Conservation (phyloP, 106 monocot species). For the Gastrodia elata region DNA sequence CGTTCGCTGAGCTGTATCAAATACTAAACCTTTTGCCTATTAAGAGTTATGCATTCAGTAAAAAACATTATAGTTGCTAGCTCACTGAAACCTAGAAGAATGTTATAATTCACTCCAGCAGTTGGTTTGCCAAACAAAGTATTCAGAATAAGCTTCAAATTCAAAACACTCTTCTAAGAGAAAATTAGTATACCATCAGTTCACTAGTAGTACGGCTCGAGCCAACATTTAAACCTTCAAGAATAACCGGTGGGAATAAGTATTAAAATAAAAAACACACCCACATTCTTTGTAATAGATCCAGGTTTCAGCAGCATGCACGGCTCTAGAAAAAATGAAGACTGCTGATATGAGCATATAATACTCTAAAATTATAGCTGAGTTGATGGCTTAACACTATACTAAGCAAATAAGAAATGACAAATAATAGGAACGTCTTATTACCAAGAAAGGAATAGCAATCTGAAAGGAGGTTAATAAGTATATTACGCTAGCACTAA, state of each 20-base stretch:
- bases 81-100: background rate
- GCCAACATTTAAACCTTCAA: background rate
- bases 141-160: background rate
- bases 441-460: background rate
- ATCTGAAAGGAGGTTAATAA: no score
- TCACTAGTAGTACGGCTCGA: background rate
- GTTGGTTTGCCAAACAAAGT: background rate
- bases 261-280: background rate
- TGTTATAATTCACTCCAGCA: background rate
- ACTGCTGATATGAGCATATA: background rate
- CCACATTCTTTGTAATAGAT: background rate
- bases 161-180: background rate
- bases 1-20: background rate
- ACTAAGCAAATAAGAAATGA: background rate
- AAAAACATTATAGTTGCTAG: background rate
- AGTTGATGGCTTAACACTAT: background rate
- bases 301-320: background rate
- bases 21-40: background rate
- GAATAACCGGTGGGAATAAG: background rate
- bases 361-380: background rate
- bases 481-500: no score
- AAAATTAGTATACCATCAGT: background rate
- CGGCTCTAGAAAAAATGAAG: background rate
- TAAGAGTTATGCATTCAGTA: background rate
- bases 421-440: background rate